Evolutionary conservation across 2,329 filamentous ascomycete genomes (phyloP), one percentile per base, ranked within the genome.

Genomic region (Ascochyta fabae): DNA sequence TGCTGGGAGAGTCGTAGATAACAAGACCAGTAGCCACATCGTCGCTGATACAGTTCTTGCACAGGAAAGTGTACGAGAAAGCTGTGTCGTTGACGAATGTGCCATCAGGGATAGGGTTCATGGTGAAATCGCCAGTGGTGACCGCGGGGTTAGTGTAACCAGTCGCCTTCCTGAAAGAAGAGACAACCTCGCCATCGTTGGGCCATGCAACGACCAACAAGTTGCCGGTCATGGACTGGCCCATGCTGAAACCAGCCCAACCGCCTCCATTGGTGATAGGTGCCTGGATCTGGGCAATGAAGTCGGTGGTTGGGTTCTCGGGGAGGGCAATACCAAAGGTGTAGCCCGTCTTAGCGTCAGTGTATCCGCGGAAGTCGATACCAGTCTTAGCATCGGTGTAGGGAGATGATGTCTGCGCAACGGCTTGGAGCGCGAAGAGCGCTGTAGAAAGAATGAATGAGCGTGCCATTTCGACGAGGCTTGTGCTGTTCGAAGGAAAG

Each of bases 1-100:
- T 59, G 24, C 43, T 54, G 6, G 62, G 58, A 26, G 62, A 53
- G 1, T 68, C 64, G 35, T 63, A 67, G 53, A 75, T 61, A 27
- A 67, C 58, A 4, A 70, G 57, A 16, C 61, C 66, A 3, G 47
- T 60, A 6, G 51, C 35, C 3, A 52, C 50, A 54, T 69, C 65
- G 15, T 64, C 58, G 36, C 65, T 69, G 39, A 77, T 68, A 48
- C 73, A 76, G 33, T 69, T 70, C 15, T 65, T 70, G 67, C 83
- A 86, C 29, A 85, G 76, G 69, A 84, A 85, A 1, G 83, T 85
- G 61, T 82, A 84, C 6, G 80, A 80, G 60, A 80, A 80, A 45
- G 83, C 81, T 1, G 82, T 84, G 49, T 75, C 74, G 74, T 84
- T 85, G 52, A 83, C 71, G 8, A 77, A 83, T 0, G 81, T 83